Conservation (phyloP, 2,329 filamentous ascomycete species). For the Colletotrichum melonis region DNA sequence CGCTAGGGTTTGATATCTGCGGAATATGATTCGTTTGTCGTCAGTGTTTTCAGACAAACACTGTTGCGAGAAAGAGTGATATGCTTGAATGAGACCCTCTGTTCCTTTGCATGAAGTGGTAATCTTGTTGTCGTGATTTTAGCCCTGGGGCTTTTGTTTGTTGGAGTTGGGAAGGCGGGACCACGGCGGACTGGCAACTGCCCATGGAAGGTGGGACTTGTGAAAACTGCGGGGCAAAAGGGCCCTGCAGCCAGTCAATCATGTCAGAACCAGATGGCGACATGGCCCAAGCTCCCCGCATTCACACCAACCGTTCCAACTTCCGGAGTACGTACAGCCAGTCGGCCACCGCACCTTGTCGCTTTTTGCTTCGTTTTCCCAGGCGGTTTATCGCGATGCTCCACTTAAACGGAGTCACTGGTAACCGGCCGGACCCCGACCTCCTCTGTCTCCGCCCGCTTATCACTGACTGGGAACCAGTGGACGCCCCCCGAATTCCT, state of each 20-base stretch:
- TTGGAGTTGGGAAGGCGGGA: constrained; percentile 22
- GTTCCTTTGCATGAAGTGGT: not conserved
- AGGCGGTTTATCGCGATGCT: not conserved
- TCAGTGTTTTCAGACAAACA: not conserved
- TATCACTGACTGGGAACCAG: constrained; percentile 25
- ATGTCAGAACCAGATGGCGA: constrained; percentile 26
- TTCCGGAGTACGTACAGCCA: not conserved
- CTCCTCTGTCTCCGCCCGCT: constrained; percentile 26
- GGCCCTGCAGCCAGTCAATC: constrained; percentile 19
- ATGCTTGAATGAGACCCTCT: not conserved
- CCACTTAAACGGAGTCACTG: constrained; percentile 16
- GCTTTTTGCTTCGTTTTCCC: not conserved
- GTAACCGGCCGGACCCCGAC: constrained; percentile 31
- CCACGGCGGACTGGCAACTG: not conserved
- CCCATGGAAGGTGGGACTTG: too few relatives aligned
- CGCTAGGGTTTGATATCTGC: not conserved
- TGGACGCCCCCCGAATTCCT: constrained; percentile 7
- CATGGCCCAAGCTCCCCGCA: constrained; percentile 42
- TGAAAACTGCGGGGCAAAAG: constrained; percentile 7
- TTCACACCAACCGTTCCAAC: constrained; percentile 20
- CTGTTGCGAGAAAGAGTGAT: not conserved
- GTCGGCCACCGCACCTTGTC: not conserved
- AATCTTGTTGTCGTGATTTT: constrained; percentile 15
- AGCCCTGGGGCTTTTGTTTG: constrained; percentile 12
- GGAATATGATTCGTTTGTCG: not conserved